phyloP scores from a whole-genome alignment of 805 yeast genomes.

The Metschnikowia gelsemii region DNA sequence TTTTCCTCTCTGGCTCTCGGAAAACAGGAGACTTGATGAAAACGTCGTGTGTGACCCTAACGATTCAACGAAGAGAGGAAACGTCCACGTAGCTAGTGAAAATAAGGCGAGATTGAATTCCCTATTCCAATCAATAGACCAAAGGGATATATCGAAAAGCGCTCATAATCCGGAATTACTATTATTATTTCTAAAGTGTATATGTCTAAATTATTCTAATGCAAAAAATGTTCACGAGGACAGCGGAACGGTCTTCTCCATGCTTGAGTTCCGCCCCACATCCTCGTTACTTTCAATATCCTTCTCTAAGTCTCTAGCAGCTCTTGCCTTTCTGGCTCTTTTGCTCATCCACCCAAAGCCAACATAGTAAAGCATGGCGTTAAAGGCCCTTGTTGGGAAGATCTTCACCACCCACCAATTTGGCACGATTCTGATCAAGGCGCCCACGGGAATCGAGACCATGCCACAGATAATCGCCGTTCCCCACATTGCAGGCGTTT shows the following conservation, averaged over 20 bases:
- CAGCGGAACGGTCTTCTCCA: background rate
- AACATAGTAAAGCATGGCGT: constrained; percentile 34
- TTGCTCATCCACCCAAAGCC: constrained; percentile 38
- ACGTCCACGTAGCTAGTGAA: no score
- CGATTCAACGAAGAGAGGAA: no score
- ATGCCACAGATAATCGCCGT: constrained; percentile 81
- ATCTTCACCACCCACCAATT: constrained; percentile 65
- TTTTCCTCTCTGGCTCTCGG: no score
- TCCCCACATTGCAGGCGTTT: constrained; percentile 87
- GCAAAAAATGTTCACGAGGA: constrained; percentile 4
- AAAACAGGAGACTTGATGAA: no score
- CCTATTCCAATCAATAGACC: no score
- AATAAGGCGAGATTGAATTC: no score
- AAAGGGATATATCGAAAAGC: no score
- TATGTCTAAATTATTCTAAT: constrained; percentile 2
- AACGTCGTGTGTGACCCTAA: no score
- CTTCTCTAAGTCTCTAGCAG: constrained; percentile 21
- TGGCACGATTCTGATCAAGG: constrained; percentile 74
- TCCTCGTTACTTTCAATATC: constrained; percentile 9
- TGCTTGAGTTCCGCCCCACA: background rate
- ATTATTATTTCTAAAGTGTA: no score
- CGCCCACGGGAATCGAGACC: constrained; percentile 77
- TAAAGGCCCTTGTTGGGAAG: constrained; percentile 63
- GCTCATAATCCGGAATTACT: no score
- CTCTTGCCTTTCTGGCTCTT: constrained; percentile 23